Evolutionary conservation across 768 basidiomycete genomes (phyloP).

Genomic region (Boletus coccyginus): DNA sequence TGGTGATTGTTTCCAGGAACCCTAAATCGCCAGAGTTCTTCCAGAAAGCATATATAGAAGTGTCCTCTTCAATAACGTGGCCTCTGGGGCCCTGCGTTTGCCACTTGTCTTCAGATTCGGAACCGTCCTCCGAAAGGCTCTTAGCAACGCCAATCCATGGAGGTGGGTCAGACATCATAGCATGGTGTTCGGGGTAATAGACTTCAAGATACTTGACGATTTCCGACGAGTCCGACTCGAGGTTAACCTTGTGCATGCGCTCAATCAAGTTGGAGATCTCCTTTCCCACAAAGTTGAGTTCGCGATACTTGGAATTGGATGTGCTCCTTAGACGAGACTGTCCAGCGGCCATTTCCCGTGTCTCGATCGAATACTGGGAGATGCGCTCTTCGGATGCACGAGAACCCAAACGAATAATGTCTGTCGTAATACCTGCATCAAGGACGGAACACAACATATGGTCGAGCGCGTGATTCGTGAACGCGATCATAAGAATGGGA

Average conservation of each 20-base stretch:
- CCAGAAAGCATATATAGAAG: slow-evolving; percentile 53
- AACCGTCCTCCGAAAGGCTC: slow-evolving; percentile 13
- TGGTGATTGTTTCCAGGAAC: slow-evolving; percentile 36
- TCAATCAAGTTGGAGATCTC: slow-evolving; percentile 49
- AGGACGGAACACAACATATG: slow-evolving; percentile 66
- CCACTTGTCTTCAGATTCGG: slow-evolving; percentile 32
- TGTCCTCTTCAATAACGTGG: slow-evolving; percentile 18
- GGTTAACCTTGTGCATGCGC: slow-evolving; percentile 32
- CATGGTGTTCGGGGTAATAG: slow-evolving; percentile 48
- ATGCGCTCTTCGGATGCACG: slow-evolving; percentile 59
- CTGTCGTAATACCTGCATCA: slow-evolving; percentile 59
- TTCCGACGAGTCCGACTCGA: slow-evolving; percentile 35
- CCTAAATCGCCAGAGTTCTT: slow-evolving; percentile 42
- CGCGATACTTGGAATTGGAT: slow-evolving; percentile 32
- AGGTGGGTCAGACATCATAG: slow-evolving; percentile 43
- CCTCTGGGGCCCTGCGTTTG: slow-evolving; percentile 30
- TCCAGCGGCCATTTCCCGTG: slow-evolving; percentile 46
- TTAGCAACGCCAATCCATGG: slow-evolving; percentile 41
- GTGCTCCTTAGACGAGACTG: slow-evolving; percentile 40
- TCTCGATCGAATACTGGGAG: slow-evolving; percentile 58
- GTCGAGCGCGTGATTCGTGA: slow-evolving; percentile 80
- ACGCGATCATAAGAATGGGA: slow-evolving; percentile 59
- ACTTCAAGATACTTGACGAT: slow-evolving; percentile 42
- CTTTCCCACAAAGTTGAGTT: slow-evolving; percentile 44
- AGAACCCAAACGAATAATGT: slow-evolving; percentile 69